These are phyloP conservation scores for Cyclotella atomus DNA, from an alignment of 108 stramenopile genomes.

Conservation along the genomic window DNA sequence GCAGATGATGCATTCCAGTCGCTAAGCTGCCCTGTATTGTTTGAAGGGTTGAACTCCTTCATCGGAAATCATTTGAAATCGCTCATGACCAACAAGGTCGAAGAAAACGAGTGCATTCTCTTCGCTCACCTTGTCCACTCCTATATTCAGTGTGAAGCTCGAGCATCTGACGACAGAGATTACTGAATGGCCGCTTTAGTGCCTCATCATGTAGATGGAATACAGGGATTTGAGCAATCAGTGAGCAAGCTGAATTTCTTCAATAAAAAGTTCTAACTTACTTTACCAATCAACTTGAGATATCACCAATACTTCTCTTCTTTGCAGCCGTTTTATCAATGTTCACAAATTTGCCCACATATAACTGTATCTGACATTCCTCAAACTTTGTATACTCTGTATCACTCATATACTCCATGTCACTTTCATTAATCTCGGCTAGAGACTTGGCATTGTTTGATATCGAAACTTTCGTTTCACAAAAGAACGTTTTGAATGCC, in stretches of 20 bases:
- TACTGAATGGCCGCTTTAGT: too few relatives aligned
- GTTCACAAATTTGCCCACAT: constrained; percentile 42
- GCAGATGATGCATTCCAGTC: not conserved
- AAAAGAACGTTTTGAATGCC: constrained; percentile 59
- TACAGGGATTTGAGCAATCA: too few relatives aligned
- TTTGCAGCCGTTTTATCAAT: too few relatives aligned
- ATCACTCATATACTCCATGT: constrained; percentile 47
- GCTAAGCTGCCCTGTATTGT: not conserved
- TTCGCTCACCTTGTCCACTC: not conserved
- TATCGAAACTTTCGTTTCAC: constrained; percentile 49
- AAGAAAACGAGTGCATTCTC: not conserved
- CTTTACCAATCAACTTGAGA: not conserved
- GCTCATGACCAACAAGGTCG: not conserved
- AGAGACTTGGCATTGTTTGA: constrained; percentile 38
- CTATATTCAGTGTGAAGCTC: not conserved
- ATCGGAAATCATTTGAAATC: not conserved
- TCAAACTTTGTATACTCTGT: constrained; percentile 69
- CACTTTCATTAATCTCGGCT: constrained; percentile 55
- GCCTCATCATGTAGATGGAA: too few relatives aligned
- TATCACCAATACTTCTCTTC: not conserved
- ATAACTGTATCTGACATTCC: constrained; percentile 67
- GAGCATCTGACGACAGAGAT: too few relatives aligned
- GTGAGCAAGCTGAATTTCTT: too few relatives aligned
- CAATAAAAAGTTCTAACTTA: too few relatives aligned
- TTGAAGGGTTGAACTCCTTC: not conserved